Evolutionary conservation across 345 rosid species (phyloP).

Genomic region (Salix udensis): DNA sequence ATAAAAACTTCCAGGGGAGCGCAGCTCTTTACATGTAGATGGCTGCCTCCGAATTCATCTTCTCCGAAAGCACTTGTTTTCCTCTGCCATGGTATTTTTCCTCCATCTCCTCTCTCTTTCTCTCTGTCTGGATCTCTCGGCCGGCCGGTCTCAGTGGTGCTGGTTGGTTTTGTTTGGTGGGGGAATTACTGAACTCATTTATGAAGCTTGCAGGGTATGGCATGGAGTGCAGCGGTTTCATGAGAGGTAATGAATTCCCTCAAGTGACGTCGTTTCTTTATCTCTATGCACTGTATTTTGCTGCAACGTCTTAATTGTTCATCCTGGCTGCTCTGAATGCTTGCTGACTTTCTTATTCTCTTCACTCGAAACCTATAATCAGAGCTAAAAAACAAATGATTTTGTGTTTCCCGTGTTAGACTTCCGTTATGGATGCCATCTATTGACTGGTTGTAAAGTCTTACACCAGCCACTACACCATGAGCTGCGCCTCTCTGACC

Average conservation of each 20-base stretch:
- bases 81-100: conserved; percentile 76
- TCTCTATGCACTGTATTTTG: not conserved
- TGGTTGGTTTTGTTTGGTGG: conserved; percentile 5
- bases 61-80: conserved; percentile 81
- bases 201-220: conserved; percentile 76
- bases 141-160: not conserved
- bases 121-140: not conserved
- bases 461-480: too few species aligned
- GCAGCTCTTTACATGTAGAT: conserved; percentile 73
- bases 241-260: conserved; percentile 69
- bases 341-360: not conserved
- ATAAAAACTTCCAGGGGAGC: conserved; percentile 72
- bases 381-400: too few species aligned
- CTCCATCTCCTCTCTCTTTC: not conserved
- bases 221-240: conserved; percentile 90
- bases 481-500: too few species aligned
- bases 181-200: conserved; percentile 28
- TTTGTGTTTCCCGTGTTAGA: too few species aligned
- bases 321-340: not conserved
- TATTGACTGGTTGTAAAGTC: too few species aligned
- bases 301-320: not conserved
- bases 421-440: too few species aligned
- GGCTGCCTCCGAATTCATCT: conserved; percentile 56
- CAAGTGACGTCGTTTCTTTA: not conserved
- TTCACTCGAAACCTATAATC: not conserved